Evolutionary conservation across 768 basidiomycete species (phyloP), one percentile per base, ranked within the genome.

Genomic region (Naematelia aurantialba): DNA sequence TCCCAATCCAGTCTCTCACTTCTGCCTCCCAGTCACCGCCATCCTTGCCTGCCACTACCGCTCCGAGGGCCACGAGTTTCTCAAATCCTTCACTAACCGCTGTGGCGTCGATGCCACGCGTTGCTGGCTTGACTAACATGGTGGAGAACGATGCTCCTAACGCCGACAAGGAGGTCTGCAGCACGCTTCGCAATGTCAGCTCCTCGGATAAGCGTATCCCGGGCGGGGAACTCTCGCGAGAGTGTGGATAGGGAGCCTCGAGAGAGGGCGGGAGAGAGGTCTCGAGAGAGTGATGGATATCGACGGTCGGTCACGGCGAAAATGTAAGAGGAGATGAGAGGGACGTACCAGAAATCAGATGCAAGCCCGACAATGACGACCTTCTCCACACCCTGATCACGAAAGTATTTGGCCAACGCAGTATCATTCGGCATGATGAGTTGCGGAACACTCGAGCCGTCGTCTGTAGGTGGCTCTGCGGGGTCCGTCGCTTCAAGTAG

Each of bases 361-460:
- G 89, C 89, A 30, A 91, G 76, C 0, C 79, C 80, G 1, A 82
- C 82, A 34, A 89, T 73, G 55, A 84, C 85, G 17, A 91, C 76
- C 56, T 85, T 82, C 13, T 82, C 82, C 11, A 88, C 80, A 0
- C 72, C 78, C 44, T 79, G 76, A 45, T 76, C 74, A 26, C 54
- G 53, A 1, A 75, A 65, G 24, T 61, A 60, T 21, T 42, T 45
- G 12, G 50, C 52, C 4, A 72, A 46, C 48, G 62, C 56, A 72
- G 65, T 86, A 75, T 25, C 79, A 59, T 22, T 54, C 68, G 52
- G 80, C 77, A 24, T 79, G 79, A 79, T 83, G 83, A 45, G 82
- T 81, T 60, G 52, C 46, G 14, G 60, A 22, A 55, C 19, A 22
- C 22, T n/a, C 24, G 48, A 22, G 2, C 25, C 26, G 25, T 60